Percentiles rank a stretch among this genome's conserved stretches.
Conservation (phyloP, 2,329 filamentous ascomycete species). For the Aureobasidium melanogenum region DNA sequence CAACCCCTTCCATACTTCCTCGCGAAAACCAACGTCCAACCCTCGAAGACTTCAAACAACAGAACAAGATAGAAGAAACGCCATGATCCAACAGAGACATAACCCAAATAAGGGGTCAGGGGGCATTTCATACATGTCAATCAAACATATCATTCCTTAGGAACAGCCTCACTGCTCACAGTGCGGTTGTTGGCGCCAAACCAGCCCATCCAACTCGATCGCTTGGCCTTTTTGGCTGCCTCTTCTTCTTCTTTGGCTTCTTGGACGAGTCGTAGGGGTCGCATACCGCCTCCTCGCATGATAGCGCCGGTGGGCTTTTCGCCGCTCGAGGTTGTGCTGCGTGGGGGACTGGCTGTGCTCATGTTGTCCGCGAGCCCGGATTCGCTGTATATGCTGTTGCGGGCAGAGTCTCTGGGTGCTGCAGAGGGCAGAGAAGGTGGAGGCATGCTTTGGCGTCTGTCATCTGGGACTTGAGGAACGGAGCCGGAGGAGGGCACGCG, state of each 20-base stretch:
- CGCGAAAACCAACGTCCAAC: background rate
- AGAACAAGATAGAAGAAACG: background rate
- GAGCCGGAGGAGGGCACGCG: slow-evolving; percentile 43
- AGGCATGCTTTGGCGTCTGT: slow-evolving; percentile 12
- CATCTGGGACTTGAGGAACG: slow-evolving; percentile 29
- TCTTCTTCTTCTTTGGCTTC: slow-evolving; percentile 45
- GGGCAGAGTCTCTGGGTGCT: slow-evolving; percentile 23
- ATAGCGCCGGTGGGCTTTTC: slow-evolving; percentile 29
- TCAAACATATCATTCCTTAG: background rate
- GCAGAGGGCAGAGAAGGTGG: background rate
- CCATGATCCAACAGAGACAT: background rate
- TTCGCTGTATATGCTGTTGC: slow-evolving; percentile 25
- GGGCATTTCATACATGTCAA: background rate
- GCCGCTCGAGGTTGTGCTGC: slow-evolving; percentile 42
- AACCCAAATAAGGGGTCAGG: background rate
- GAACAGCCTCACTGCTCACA: slow-evolving; percentile 3
- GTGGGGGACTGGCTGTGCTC: slow-evolving; percentile 42
- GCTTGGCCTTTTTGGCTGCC: slow-evolving; percentile 35
- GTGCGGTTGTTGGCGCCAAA: slow-evolving; percentile 23
- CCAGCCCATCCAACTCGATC: slow-evolving; percentile 40
- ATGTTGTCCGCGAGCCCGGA: slow-evolving; percentile 12
- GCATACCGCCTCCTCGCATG: slow-evolving; percentile 58
- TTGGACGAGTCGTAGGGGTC: slow-evolving; percentile 79
- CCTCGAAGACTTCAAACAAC: background rate
- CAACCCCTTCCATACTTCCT: background rate